A percentile compares a stretch with the other conserved stretches of the same genome.
phyloP scores from a whole-genome alignment of 2,329 filamentous ascomycete genomes.

The Lachnellula willkommii region DNA sequence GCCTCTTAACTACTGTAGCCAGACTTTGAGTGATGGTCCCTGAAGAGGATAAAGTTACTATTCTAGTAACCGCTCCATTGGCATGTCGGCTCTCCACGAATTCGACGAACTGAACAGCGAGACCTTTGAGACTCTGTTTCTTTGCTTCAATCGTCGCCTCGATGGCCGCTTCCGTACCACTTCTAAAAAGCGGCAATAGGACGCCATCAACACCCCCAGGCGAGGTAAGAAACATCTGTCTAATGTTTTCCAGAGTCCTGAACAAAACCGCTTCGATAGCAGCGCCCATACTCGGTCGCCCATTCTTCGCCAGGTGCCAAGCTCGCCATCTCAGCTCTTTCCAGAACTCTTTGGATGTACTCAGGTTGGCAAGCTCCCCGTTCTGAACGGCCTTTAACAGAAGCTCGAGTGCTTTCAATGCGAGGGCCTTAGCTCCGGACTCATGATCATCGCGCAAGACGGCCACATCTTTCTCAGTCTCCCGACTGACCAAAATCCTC shows the following conservation, averaged over 20 bases:
- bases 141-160: conserved; percentile 17
- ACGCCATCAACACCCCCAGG: not conserved
- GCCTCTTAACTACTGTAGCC: conserved; percentile 31
- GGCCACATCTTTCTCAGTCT: conserved; percentile 43
- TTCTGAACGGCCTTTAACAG: conserved; percentile 42
- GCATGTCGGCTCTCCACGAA: conserved; percentile 10
- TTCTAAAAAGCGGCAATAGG: conserved; percentile 1
- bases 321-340: conserved; percentile 47
- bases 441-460: conserved; percentile 50
- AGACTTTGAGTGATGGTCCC: conserved; percentile 53
- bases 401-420: conserved; percentile 45
- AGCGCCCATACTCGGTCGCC: conserved; percentile 61
- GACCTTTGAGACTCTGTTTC: conserved; percentile 2
- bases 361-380: conserved; percentile 28
- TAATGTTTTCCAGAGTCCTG: conserved; percentile 35
- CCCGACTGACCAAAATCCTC: conserved; percentile 45
- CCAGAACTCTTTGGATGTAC: conserved; percentile 46
- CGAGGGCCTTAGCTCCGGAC: conserved; percentile 55
- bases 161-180: conserved; percentile 18
- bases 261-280: conserved; percentile 50
- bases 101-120: conserved; percentile 9
- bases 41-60: conserved; percentile 56
- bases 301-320: conserved; percentile 62
- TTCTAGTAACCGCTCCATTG: not conserved
- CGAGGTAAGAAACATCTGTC: conserved; percentile 20